Evolutionary conservation across 2,329 filamentous ascomycete genomes (phyloP), one percentile per base, ranked within the genome.

Genomic region (Fonsecaea multimorphosa): DNA sequence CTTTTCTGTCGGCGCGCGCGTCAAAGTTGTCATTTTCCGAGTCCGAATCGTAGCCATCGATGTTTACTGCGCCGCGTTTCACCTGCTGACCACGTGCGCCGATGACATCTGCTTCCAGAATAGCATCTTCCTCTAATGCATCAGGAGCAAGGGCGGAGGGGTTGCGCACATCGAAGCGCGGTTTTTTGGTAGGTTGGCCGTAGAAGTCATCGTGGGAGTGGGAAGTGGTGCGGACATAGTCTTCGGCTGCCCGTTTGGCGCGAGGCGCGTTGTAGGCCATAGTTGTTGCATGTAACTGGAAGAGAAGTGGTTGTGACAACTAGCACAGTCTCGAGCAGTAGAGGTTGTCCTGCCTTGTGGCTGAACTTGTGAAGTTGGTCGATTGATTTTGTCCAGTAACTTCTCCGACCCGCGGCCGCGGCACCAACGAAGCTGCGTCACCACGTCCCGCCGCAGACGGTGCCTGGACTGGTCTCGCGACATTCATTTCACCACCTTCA

Each of bases 31-130:
- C 95, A 70, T 96, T 94, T 59, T 94, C 96, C 64, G 85, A 88
- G 78, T 99, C 95, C 9, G 91, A 95, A 72, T 98, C 94, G 80
- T 98, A 99, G 58, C 95, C 95, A 74, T 98, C 95, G 46, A 99
- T 88, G 74, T 98, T 97, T 62, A 99, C 91, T 0, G 94, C 95
- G 71, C 94, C 94, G 68, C 95, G 91, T 77, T 97, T 97, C 0
- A 92, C 91, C 46, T 88, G 86, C 34, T 87, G 85, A 1, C 87
- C 87, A 19, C 87, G 84, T 59, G 85, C 85, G 16, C 93, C 93
- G 70, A 98, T 97, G 44, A 97, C 93, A 75, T 98, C 95, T 24
- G 93, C 92, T 58, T 96, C 92, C 8, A 99, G 86, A 31, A 94
- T 86, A 0, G 87, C 87, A 72, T 93, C 87, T 70, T 90, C 90